Evolutionary conservation across 108 stramenopile genomes (phyloP).

Genomic region (Aurantiochytrium sp.): DNA sequence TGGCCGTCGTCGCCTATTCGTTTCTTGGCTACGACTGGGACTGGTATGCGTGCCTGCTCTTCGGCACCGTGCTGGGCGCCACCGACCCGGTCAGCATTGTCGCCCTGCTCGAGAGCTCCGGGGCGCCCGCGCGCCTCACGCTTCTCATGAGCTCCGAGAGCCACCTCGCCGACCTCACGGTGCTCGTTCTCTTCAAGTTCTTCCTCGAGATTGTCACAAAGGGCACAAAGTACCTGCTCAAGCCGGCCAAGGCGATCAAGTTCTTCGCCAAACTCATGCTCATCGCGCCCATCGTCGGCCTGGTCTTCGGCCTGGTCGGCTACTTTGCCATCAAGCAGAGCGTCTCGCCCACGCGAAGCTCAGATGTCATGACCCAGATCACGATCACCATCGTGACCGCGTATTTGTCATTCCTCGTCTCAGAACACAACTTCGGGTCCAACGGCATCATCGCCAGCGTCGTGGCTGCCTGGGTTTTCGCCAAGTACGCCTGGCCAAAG

Average conservation of each 20-base stretch:
- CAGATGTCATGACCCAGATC: constrained; percentile 6
- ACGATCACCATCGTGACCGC: neutral
- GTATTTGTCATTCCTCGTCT: constrained; percentile 24
- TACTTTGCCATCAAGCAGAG: neutral
- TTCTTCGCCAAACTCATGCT: neutral
- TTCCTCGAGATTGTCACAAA: constrained; percentile 6
- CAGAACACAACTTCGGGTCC: constrained; percentile 25
- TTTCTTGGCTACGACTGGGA: constrained; percentile 45
- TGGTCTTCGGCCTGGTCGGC: neutral
- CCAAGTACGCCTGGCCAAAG: constrained; percentile 10
- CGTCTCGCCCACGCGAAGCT: neutral
- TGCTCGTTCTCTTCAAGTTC: neutral
- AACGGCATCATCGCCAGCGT: constrained; percentile 35
- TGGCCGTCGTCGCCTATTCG: constrained; percentile 36
- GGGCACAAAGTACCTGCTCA: neutral
- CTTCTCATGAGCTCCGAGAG: constrained; percentile 55
- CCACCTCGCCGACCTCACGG: constrained; percentile 1
- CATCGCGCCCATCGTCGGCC: neutral
- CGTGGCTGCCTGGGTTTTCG: neutral
- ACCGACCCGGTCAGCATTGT: constrained; percentile 91
- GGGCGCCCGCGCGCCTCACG: constrained; percentile 70
- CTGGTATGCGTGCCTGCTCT: constrained; percentile 61
- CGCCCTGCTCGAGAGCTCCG: constrained; percentile 62
- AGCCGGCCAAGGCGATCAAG: neutral
- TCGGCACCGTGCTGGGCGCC: constrained; percentile 78